phyloP scores from a whole-genome alignment of 1,284 basidiomycete genomes.

The Gymnopus androsaceus region DNA sequence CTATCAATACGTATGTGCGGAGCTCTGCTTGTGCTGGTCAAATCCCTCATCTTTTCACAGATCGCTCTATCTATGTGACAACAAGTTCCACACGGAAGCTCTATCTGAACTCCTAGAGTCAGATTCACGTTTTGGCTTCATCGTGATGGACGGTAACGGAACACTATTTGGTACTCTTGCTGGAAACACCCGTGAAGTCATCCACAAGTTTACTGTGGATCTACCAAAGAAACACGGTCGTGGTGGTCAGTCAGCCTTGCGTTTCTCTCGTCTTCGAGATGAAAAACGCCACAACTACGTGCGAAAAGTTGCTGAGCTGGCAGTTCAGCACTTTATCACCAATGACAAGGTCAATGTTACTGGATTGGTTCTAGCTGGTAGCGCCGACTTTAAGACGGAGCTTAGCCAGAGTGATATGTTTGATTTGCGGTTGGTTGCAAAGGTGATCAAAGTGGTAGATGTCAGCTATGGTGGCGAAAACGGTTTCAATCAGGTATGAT shows the following conservation, averaged over 20 bases:
- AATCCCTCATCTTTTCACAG: conserved; percentile 38
- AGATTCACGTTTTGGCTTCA: conserved; percentile 98
- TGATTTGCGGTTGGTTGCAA: conserved; percentile 83
- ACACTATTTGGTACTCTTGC: conserved; percentile 95
- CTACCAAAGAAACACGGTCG: conserved; percentile 99
- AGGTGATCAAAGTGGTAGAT: conserved; percentile 97
- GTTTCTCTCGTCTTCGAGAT: conserved; percentile 99
- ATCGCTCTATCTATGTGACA: conserved; percentile 98
- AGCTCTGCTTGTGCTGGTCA: conserved; percentile 1
- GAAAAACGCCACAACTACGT: conserved; percentile 99
- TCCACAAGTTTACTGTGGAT: conserved; percentile 99
- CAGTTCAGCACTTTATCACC: conserved; percentile 98
- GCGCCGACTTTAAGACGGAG: conserved; percentile 99
- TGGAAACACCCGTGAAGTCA: conserved; percentile 95
- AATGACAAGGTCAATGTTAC: conserved; percentile 98
- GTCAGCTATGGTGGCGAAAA: conserved; percentile 99
- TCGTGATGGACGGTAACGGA: conserved; percentile 99
- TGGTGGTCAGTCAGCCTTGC: conserved; percentile 99
- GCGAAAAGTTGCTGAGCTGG: conserved; percentile 95
- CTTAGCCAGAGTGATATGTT: conserved; percentile 97
- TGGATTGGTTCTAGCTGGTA: conserved; percentile 96
- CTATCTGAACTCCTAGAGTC: conserved; percentile 96
- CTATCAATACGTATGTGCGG: conserved; percentile 89
- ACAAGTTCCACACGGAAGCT: conserved; percentile 99
- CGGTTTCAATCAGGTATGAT: conserved; percentile 90